Evolutionary conservation across 345 rosid genomes (phyloP).

Genomic region (Linum trigynum): DNA sequence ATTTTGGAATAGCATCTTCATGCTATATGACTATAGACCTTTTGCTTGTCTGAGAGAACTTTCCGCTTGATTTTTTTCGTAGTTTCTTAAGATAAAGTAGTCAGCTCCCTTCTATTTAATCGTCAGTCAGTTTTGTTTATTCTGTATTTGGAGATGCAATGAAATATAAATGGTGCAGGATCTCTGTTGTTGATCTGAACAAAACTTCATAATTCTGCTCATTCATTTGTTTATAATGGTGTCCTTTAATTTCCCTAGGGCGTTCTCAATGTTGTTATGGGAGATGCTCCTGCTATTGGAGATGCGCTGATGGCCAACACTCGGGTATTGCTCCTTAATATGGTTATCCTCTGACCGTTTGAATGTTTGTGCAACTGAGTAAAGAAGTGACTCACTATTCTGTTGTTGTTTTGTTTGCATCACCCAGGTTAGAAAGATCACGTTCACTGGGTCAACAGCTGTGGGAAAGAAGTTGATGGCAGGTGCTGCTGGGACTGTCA

Average conservation of each 20-base stretch:
- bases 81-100: no score
- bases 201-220: background rate
- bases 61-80: no score
- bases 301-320: slow-evolving; percentile 70
- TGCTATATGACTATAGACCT: no score
- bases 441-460: slow-evolving; percentile 94
- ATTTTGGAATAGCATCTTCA: no score
- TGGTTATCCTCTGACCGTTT: background rate
- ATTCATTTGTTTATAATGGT: slow-evolving; percentile 10
- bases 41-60: no score
- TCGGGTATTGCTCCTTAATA: slow-evolving; percentile 40
- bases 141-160: no score
- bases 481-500: slow-evolving; percentile 87
- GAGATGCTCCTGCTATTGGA: slow-evolving; percentile 83
- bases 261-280: slow-evolving; percentile 72
- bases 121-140: no score
- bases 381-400: slow-evolving; percentile 1
- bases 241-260: slow-evolving; percentile 40
- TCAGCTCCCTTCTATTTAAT: no score
- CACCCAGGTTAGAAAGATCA: slow-evolving; percentile 78
- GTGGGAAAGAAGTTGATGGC: slow-evolving; percentile 98
- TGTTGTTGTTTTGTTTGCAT: slow-evolving; percentile 15
- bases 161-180: no score
- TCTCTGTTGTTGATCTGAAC: background rate
- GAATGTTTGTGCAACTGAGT: slow-evolving; percentile 3